Base-by-base conservation (phyloP, 352 stramenopile species). In the Globisporangium splendens region DNA sequence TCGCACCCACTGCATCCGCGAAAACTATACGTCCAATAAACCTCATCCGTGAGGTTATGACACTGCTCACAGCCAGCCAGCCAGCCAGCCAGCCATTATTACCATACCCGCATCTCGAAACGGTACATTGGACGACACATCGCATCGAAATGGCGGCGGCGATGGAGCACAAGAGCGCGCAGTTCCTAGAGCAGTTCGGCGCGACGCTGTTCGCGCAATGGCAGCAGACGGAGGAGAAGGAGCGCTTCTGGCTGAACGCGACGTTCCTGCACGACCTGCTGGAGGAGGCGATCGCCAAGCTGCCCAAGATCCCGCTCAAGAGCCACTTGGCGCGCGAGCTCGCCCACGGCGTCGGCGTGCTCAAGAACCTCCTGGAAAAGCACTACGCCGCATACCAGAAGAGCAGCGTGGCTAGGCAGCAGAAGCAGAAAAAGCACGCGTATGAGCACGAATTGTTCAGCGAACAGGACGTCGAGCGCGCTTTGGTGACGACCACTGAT, bases 241-340 rank as follows among this genome's bases (percentile, higher is more conserved):
- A 72, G 48, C 72, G 68, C 31, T 89, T 89, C 66, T 89, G 79
- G 79, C 54, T 65, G 8, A 60, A 86, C 65, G 61, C 52, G 1
- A 20, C 51, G 18, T 74, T 74, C 46, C 54, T 89, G 52, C 69
- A 56, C 51, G 31, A 53, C 4, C 59, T 79, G 39, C 65, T 89
- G n/a, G 68, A 89, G 55, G 77, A 88, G 35, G 77, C 73, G 2
- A 66, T 75, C 35, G 75, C 79, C 50, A 89, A 89, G 65, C 63
- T 89, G 56, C 79, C 79, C 24, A 63, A 57, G 55, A 65, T 68
- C 3, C 54, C 72, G 52, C 68, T 89, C 47, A 83, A 86, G 56
- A 54, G 54, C 28, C 65, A 79, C 18, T 59, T 89, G 22, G 43
- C 56, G 33, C 70, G 73, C 50, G 73, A 89, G 39, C 49, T 86